These are phyloP conservation scores for Lumnitzera littorea DNA, from an alignment of 345 rosid genomes.

Conservation along the genomic window DNA sequence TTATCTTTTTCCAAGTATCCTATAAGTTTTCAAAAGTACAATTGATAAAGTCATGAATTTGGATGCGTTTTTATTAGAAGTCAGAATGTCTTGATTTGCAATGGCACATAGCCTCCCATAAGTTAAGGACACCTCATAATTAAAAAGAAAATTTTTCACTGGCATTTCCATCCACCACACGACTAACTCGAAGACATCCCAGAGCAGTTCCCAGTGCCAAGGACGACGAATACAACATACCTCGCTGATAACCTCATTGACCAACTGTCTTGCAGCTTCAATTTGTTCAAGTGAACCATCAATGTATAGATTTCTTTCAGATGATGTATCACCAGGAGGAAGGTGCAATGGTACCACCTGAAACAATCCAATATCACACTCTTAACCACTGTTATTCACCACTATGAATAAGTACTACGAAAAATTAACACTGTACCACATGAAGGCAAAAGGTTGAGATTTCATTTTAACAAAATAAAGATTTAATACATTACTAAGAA, in stretches of 20 bases:
- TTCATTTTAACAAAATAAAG: constrained; percentile 2
- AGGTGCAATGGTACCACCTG: constrained; percentile 97
- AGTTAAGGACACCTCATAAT: too few species aligned
- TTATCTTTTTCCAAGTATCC: too few species aligned
- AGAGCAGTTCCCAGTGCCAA: constrained; percentile 17
- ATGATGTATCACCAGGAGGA: constrained; percentile 85
- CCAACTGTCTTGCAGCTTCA: constrained; percentile 81
- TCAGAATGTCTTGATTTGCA: too few species aligned
- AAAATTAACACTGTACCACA: background rate
- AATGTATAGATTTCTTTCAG: constrained; percentile 75
- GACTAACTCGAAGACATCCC: background rate
- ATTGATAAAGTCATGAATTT: too few species aligned
- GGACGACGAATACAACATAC: constrained; percentile 44
- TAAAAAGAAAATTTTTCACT: too few species aligned
- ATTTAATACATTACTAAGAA: background rate
- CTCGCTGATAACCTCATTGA: constrained; percentile 94
- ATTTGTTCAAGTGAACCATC: constrained; percentile 93
- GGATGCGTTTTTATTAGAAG: too few species aligned
- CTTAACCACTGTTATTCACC: background rate
- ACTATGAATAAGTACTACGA: background rate
- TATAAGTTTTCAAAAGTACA: too few species aligned
- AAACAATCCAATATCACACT: background rate
- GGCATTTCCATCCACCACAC: background rate
- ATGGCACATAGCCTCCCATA: too few species aligned
- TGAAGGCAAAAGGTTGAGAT: background rate